Base-by-base conservation (phyloP, 805 yeast species). In the Candida pseudofarinosa region DNA sequence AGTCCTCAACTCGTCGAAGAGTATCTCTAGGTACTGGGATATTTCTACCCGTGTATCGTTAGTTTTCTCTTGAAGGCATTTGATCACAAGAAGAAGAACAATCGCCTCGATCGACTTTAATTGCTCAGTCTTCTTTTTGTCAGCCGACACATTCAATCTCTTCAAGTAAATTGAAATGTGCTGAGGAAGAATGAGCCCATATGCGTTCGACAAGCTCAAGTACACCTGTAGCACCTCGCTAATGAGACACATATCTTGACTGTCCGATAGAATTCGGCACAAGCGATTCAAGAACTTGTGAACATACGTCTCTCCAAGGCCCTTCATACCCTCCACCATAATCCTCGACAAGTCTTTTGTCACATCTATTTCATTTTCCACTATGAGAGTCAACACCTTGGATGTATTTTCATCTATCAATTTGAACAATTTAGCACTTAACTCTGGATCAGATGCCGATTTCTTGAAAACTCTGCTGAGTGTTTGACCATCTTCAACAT, bases 31-130 rank as follows among this genome's bases (percentile, higher is more conserved):
- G 42, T 50, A 62, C 10, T 52, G 55, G 4, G 37, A 23, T 4
- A 65, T 50, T 13, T 48, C 47, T 10, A 50, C 58, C 1, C 40
- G 32, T 0, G 61, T 43, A 19, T 49, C 41, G 1, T 33, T 19
- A 19, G 43, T 48, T 16, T 59, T 40, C 1, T 40, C 12, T 43
- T 58, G 55, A 13, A 60, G 37, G 20, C 47, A 43, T 19, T 54
- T 56, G 3, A 64, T 48, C 2, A 56, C 38, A 15, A 63, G 47
- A 23, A 63, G 44, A 16, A 63, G 40, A 3, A 57, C 43, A 7
- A 49, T 35, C 3, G 60, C 45, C 7, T 51, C 36, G 3, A 53
- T 33, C 1, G 48, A 50, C 13, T 53, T 41, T 10, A 48, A 33
- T 6, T 44, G 42, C 7, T 39, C 39, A 4, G 37, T 37, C 6